These are phyloP conservation scores for Hypoxylon lienhwacheense DNA, from an alignment of 495 filamentous ascomycete genomes.

Conservation along the genomic window DNA sequence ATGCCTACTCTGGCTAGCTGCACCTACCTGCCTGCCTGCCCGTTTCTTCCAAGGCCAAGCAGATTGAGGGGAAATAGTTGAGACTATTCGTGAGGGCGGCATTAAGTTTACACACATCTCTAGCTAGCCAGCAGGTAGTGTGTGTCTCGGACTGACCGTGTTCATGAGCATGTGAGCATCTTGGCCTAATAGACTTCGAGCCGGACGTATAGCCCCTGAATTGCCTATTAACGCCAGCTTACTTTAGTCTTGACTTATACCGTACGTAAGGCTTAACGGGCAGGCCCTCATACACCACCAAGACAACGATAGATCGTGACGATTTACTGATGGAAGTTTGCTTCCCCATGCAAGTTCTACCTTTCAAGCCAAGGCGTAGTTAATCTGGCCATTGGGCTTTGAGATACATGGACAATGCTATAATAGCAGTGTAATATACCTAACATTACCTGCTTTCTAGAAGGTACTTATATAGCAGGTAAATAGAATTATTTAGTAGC, in stretches of 20 bases:
- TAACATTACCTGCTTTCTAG: no score
- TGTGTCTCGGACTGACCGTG: background rate
- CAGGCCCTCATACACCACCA: slow-evolving; percentile 6
- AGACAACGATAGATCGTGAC: background rate
- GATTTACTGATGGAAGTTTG: slow-evolving; percentile 1
- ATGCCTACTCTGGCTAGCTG: background rate
- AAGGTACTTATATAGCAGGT: no score
- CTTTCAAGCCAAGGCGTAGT: no score
- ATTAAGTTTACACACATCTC: slow-evolving; percentile 7
- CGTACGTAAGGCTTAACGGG: slow-evolving; percentile 3
- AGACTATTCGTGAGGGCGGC: background rate
- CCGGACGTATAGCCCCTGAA: background rate
- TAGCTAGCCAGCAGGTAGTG: background rate
- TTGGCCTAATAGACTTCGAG: slow-evolving; percentile 1
- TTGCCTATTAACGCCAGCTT: background rate
- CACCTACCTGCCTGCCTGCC: background rate
- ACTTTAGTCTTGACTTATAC: background rate
- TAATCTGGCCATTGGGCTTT: no score
- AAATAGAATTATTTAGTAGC: no score
- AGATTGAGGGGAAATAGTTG: background rate
- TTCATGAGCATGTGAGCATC: background rate
- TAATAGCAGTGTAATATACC: no score
- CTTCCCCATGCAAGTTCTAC: no score
- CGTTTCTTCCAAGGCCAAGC: background rate
- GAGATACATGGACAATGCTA: no score